phyloP scores from a whole-genome alignment of 106 monocot species.

The Phalaenopsis aphrodite region DNA sequence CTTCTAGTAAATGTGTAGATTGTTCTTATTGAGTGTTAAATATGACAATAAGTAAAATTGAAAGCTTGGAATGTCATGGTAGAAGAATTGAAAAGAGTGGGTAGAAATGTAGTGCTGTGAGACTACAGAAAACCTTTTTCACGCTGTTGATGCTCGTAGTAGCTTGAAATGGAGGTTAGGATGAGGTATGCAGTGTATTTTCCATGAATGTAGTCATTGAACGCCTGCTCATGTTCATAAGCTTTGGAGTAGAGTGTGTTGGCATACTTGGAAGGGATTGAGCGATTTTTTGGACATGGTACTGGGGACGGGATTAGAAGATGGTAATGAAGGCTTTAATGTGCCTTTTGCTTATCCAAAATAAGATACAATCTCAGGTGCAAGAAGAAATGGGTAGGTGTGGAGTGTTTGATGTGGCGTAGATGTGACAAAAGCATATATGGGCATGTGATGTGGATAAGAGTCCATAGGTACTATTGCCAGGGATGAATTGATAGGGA shows the following conservation, averaged over 20 bases:
- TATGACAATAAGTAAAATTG: neutral
- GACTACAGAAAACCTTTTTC: neutral
- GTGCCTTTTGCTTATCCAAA: neutral
- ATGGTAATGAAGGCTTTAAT: neutral
- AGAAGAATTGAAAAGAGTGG: neutral
- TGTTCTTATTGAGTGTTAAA: neutral
- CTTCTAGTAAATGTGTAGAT: neutral
- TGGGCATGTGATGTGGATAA: neutral
- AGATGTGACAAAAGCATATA: neutral
- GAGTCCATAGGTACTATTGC: neutral
- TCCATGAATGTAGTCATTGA: neutral
- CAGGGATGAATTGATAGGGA: neutral
- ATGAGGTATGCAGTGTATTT: neutral
- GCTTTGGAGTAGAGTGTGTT: neutral
- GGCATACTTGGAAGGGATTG: neutral
- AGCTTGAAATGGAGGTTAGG: neutral
- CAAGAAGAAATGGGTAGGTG: neutral
- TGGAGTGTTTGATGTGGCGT: neutral
- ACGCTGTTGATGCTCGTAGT: neutral
- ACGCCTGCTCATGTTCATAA: neutral
- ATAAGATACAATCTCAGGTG: neutral
- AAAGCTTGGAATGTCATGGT: neutral
- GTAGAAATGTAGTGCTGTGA: neutral
- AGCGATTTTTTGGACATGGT: neutral
- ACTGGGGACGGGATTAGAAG: neutral